Base-by-base conservation (phyloP, 371 early-diverging fungal species). In the Haplosporangium sp. region DNA sequence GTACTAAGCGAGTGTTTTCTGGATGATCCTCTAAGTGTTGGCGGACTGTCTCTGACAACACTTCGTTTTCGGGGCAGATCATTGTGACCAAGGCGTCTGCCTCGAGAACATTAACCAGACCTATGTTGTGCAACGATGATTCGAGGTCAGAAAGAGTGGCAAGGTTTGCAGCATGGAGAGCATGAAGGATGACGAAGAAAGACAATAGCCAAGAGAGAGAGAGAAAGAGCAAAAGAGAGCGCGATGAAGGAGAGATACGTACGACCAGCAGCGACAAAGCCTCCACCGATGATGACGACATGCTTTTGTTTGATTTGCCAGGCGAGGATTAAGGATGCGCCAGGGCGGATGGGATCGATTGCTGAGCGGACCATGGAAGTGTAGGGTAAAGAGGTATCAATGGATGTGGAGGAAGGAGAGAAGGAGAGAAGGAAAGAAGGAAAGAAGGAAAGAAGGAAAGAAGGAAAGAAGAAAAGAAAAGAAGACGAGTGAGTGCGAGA, bases 201-300 rank as follows among this genome's bases (percentile, higher is more conserved):
- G 14, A 20, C 21, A 57, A 57, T 29, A 13, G 2, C 11, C 14
- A 46, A 41, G 42, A 43, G 20, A 18, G 12, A 5, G 13, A 38
- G 29, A 40, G 50, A 1, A 12, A 43, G 21, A 47, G 20, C 5
- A 12, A 13, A 4, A 4, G 29, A 29, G 29, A 29, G 29, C 1
- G 29, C 1, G 29, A 29, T 29, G 29, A 29, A 29, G 29, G 29
- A 29, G 29, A 29, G 29, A 29, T 29, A 66, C 79, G 20, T 72
- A 37, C 96, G 93, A 42, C 92, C 89, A 13, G 94, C 93, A 6
- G 96, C 95, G 11, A 92, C 92, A 55, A 85, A 81, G 23, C 92
- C 93, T 20, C 95, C 94, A 23, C 96, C 96, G 4, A 96, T 92
- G 67, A 96, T 90, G 18, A 96, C 83, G 21, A 95, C 89, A 36